Base-by-base conservation (phyloP, 2,329 filamentous ascomycete species). In the Pyrenophora teres region DNA sequence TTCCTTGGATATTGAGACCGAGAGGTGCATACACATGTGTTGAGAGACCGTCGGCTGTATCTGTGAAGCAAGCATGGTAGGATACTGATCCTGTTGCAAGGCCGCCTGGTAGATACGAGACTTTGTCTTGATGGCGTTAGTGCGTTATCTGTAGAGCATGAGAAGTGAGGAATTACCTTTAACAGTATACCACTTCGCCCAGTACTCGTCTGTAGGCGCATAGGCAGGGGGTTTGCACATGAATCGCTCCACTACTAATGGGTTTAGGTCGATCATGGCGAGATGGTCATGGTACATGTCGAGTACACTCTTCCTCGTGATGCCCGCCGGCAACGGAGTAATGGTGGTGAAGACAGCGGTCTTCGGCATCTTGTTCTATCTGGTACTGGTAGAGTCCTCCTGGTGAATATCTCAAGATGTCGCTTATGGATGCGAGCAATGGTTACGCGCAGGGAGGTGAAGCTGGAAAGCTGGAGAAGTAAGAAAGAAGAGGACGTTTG, bases 231-330 rank as follows among this genome's bases (percentile, higher is more conserved):
- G 81, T 40, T 83, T 80, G 73, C 90, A 90, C 27, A 80, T 80
- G 60, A 86, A 82, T 50, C 89, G 83, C 54, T 88, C 85, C 56
- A 88, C 84, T 48, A 96, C 87, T 40, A 95, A 80, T 1, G 91
- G 91, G 72, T 95, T 96, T 50, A 96, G 79, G 68, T 93, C 87
- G 66, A 96, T 95, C 87, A 96, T 95, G 63, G 86, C 86, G 42
- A 81, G 72, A 74, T 95, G 90, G 72, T 88, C 82, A 72, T 91
- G 89, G 27, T 96, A 84, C 60, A 90, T 89, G 46, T 84, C 80
- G 57, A 95, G 71, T 36, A 90, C 89, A n/a, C 83, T 81, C 60
- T 87, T 81, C 47, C 90, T 84, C 40, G 84, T 80, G 59, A 94
- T 82, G 61, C 80, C 78, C 2, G 82, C 63, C 7, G 92, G 91